Base-by-base conservation (phyloP, 805 yeast species). In the Pichia eremophila region DNA sequence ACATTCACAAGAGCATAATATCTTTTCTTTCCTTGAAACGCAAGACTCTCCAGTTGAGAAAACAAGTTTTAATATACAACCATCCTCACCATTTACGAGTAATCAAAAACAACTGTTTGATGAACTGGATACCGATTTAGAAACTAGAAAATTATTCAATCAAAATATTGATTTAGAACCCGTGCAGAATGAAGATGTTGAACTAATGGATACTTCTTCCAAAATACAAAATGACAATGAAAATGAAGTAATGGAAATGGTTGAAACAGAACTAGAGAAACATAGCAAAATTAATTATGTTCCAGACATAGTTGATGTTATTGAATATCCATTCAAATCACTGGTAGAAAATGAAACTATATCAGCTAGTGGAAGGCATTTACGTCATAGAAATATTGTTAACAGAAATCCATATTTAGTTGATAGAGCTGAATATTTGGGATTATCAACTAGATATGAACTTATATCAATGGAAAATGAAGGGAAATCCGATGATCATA, bases 381-480 rank as follows among this genome's bases (percentile, higher is more conserved):
- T 51, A 12, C 29, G 54, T 19, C 52, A 49, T 17, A 41, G 54
- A 27, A 51, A 41, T 8, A 48, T 51, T 34, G 46, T 46, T 5
- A 49, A 51, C 31, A 22, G 49, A 18, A 51, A 67, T 49, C 66
- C 66, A 2, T 67, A 65, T 48, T 57, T 65, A 11, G 62, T 66
- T 3, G 70, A 67, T 46, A 54, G 60, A 3, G 67, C 67, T 3
- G 61, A 56, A 11, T 59, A 60, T 47, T 50, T 65, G 2, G 69
- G 70, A 4, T 48, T 67, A 3, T 48, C 66, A 10, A 56, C 68
- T 1, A 51, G 53, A 12, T 53, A 57, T 31, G 50, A 52, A 9
- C 48, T 67, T 35, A 64, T 61, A 40, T 58, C 57, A 11, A 47
- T 63, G 51, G 62, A 54, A 34, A 63, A 63, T 9, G 51, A 55